Percentiles rank a stretch among this genome's conserved stretches.
These are phyloP conservation scores for Septoria linicola DNA, from an alignment of 2,329 filamentous ascomycete species.

Conservation along the genomic window DNA sequence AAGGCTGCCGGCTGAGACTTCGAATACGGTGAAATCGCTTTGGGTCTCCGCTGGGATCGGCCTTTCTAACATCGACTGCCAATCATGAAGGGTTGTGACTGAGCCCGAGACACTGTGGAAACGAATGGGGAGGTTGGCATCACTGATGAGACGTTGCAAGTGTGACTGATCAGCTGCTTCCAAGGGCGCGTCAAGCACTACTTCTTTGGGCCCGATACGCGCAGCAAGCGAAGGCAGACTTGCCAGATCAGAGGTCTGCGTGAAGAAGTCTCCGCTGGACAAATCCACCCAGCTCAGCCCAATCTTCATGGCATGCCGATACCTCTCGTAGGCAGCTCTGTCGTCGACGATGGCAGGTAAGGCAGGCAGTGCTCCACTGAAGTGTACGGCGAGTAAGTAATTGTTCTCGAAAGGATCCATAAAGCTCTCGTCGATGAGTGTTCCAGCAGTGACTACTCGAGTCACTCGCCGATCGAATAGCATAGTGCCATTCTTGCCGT, in stretches of 20 bases:
- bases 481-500: constrained; percentile 70
- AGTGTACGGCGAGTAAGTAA: constrained; percentile 79
- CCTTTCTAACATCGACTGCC: constrained; percentile 75
- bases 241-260: constrained; percentile 69
- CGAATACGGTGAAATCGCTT: constrained; percentile 62
- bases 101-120: constrained; percentile 57
- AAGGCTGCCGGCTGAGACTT: constrained; percentile 73
- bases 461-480: constrained; percentile 83
- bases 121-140: constrained; percentile 65
- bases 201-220: constrained; percentile 78
- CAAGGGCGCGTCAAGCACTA: constrained; percentile 65
- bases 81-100: constrained; percentile 57
- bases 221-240: constrained; percentile 78
- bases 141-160: constrained; percentile 34
- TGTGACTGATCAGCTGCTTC: constrained; percentile 48
- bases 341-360: constrained; percentile 15
- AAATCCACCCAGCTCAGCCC: constrained; percentile 93
- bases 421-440: constrained; percentile 95
- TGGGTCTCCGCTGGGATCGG: constrained; percentile 58
- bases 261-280: constrained; percentile 92
- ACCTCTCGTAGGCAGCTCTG: constrained; percentile 36
- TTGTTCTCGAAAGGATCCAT: constrained; percentile 94
- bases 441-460: constrained; percentile 89
- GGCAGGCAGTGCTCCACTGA: constrained; percentile 40
- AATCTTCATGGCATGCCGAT: constrained; percentile 47